Percentiles rank a stretch among this genome's conserved stretches.
phyloP scores from a whole-genome alignment of 257 asterid species.

The Solanum gracilifrons region DNA sequence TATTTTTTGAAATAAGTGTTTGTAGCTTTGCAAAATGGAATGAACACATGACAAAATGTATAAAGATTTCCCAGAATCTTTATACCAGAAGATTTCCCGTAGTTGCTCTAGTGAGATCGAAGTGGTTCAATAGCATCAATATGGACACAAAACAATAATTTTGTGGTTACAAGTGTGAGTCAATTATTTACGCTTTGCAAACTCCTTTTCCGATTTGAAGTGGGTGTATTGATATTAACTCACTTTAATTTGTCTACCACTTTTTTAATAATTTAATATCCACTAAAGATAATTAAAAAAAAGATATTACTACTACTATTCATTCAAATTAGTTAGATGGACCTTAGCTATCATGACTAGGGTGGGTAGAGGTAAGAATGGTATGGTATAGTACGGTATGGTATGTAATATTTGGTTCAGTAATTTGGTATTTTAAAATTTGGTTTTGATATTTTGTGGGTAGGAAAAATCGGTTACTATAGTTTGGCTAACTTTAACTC shows the following conservation, averaged over 20 bases:
- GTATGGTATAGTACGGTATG: too few relatives aligned
- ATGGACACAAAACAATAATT: neutral
- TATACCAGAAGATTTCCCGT: neutral
- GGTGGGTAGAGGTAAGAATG: neutral
- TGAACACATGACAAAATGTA: too few relatives aligned
- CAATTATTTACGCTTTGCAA: neutral
- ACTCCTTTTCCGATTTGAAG: neutral
- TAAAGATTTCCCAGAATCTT: too few relatives aligned
- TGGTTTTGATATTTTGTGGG: too few relatives aligned
- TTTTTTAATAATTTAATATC: neutral
- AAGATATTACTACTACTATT: neutral
- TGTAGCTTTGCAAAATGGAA: too few relatives aligned
- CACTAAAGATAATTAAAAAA: neutral
- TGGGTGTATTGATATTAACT: neutral
- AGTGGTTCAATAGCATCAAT: neutral
- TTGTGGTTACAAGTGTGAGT: neutral
- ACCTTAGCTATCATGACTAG: neutral
- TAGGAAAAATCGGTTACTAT: too few relatives aligned
- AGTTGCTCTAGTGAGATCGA: neutral
- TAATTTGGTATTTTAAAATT: too few relatives aligned
- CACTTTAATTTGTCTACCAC: neutral
- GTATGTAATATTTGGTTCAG: too few relatives aligned
- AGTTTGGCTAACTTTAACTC: too few relatives aligned
- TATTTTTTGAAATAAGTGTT: too few relatives aligned
- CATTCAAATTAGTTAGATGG: neutral